These are phyloP conservation scores for Pelargonium australe DNA, from an alignment of 441 rosid genomes.

Conservation along the genomic window DNA sequence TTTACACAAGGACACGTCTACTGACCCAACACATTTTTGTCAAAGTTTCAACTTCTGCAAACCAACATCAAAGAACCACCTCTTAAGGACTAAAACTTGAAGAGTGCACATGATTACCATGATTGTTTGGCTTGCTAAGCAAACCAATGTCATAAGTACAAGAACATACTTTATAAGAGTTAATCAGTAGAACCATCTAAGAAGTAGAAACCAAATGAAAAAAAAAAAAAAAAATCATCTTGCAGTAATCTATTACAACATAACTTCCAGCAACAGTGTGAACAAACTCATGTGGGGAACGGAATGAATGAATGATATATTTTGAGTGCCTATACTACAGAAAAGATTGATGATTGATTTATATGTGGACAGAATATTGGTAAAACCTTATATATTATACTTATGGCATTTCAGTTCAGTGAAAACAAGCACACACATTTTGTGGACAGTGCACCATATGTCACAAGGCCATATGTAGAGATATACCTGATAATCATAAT, in stretches of 20 bases:
- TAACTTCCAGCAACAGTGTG: not conserved
- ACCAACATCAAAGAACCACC: not conserved
- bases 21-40: too few species aligned
- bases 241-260: not conserved
- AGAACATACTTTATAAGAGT: not conserved
- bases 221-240: not conserved
- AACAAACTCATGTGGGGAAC: not conserved
- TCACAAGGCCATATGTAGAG: not conserved
- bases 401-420: not conserved
- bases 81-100: not conserved
- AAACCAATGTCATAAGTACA: not conserved
- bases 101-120: not conserved
- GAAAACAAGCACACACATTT: not conserved
- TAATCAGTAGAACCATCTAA: not conserved
- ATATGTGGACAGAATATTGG: not conserved
- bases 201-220: not conserved
- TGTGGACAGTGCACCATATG: slow-evolving; percentile 1
- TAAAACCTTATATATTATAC: not conserved
- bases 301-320: not conserved
- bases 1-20: not conserved
- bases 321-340: not conserved
- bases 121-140: not conserved
- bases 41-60: not conserved
- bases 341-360: not conserved
- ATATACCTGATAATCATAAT: slow-evolving; percentile 82